These are phyloP conservation scores for Alisma plantagoaquatica DNA, from an alignment of 106 monocot genomes.

Conservation along the genomic window DNA sequence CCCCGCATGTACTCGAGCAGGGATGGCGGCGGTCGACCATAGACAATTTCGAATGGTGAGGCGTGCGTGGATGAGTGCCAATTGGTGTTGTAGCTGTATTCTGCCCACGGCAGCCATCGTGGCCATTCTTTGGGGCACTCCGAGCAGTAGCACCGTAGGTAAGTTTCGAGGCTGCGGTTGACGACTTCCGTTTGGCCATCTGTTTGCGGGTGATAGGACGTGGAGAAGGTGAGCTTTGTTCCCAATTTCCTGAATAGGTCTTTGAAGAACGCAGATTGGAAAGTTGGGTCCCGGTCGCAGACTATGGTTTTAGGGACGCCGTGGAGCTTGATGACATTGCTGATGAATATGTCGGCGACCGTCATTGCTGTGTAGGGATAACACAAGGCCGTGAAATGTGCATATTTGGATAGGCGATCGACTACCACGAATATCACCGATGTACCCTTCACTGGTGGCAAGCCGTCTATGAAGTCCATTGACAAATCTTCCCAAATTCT, in stretches of 20 bases:
- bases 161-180: background rate
- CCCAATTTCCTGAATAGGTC: background rate
- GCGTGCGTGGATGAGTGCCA: background rate
- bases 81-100: background rate
- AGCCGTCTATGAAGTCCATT: background rate
- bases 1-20: background rate
- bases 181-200: conserved; percentile 1
- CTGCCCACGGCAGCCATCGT: background rate
- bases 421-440: background rate
- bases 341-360: background rate
- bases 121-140: background rate
- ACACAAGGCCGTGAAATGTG: background rate
- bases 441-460: background rate
- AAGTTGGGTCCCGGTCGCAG: background rate
- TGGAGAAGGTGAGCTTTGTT: background rate
- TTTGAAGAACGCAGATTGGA: background rate
- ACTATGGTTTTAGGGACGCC: background rate
- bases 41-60: background rate
- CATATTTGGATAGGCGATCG: background rate
- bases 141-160: background rate
- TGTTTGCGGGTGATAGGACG: background rate
- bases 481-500: background rate
- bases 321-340: background rate
- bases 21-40: background rate
- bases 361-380: background rate